Conservation (phyloP, 768 basidiomycete species). For the Suillus placidus region DNA sequence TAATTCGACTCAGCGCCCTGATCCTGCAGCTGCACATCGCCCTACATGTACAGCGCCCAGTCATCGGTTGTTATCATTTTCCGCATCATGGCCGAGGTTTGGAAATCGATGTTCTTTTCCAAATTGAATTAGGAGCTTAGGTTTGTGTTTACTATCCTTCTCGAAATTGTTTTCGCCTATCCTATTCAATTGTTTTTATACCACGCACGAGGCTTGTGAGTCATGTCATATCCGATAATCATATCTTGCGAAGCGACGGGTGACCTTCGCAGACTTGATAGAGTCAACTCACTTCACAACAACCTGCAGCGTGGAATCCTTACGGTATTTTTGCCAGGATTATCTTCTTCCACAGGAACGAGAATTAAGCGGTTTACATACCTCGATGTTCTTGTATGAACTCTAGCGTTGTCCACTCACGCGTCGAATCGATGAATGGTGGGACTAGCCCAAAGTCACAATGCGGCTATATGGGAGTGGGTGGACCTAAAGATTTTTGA, state of each 20-base stretch:
- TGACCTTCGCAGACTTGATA: neutral
- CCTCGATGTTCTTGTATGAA: neutral
- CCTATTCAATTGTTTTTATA: neutral
- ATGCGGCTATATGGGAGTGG: neutral
- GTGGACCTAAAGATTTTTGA: neutral
- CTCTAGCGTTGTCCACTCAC: neutral
- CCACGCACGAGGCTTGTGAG: neutral
- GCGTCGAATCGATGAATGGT: neutral
- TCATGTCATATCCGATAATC: slow-evolving; percentile 6
- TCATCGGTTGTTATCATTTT: neutral
- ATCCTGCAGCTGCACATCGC: neutral
- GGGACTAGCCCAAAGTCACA: neutral
- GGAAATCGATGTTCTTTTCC: slow-evolving; percentile 1
- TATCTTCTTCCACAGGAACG: neutral
- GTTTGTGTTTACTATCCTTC: neutral
- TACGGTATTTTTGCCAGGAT: neutral
- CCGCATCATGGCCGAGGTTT: neutral
- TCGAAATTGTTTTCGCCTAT: neutral
- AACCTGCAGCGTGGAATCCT: neutral
- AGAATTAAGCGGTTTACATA: slow-evolving; percentile 3
- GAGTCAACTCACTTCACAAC: neutral
- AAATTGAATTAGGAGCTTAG: neutral
- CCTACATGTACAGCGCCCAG: neutral
- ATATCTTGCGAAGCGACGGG: neutral
- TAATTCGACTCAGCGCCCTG: neutral